Evolutionary conservation across 2,329 filamentous ascomycete species (phyloP).

Genomic region (Trichoderma polysporum): DNA sequence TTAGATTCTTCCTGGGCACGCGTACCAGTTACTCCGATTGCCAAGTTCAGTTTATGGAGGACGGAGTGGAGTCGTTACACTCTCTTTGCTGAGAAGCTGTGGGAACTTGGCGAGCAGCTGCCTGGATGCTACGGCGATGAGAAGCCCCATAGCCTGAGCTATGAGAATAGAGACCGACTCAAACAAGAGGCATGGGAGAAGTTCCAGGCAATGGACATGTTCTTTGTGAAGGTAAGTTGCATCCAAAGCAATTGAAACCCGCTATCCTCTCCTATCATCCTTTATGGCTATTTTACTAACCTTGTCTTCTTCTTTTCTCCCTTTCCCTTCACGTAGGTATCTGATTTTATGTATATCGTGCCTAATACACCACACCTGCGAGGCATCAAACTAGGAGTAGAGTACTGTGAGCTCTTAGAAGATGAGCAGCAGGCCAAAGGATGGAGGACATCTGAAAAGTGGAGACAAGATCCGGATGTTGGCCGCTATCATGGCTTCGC

Average conservation of each 20-base stretch:
- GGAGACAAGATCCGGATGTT: conserved; percentile 58
- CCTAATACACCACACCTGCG: conserved; percentile 59
- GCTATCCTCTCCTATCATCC: neutral
- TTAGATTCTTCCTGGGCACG: conserved; percentile 62
- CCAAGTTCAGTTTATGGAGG: conserved; percentile 60
- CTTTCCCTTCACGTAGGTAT: conserved; percentile 44
- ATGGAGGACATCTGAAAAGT: conserved; percentile 50
- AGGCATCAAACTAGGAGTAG: conserved; percentile 54
- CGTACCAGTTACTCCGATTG: conserved; percentile 51
- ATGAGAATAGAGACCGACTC: conserved; percentile 46
- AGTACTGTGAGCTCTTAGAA: conserved; percentile 60
- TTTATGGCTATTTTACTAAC: neutral
- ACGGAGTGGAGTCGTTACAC: conserved; percentile 58
- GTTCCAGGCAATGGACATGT: conserved; percentile 61
- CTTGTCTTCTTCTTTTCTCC: neutral
- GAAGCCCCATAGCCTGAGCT: conserved; percentile 45
- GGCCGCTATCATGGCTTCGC: conserved; percentile 53
- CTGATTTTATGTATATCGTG: conserved; percentile 60
- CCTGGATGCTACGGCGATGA: conserved; percentile 50
- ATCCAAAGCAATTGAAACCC: neutral
- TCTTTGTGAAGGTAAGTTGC: conserved; percentile 61
- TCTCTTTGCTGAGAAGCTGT: conserved; percentile 50
- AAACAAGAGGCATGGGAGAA: conserved; percentile 51
- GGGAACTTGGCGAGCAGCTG: conserved; percentile 54
- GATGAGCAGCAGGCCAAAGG: conserved; percentile 45